These are phyloP conservation scores for Cercospora nicotianae DNA, from an alignment of 2,329 filamentous ascomycete genomes.

Conservation along the genomic window DNA sequence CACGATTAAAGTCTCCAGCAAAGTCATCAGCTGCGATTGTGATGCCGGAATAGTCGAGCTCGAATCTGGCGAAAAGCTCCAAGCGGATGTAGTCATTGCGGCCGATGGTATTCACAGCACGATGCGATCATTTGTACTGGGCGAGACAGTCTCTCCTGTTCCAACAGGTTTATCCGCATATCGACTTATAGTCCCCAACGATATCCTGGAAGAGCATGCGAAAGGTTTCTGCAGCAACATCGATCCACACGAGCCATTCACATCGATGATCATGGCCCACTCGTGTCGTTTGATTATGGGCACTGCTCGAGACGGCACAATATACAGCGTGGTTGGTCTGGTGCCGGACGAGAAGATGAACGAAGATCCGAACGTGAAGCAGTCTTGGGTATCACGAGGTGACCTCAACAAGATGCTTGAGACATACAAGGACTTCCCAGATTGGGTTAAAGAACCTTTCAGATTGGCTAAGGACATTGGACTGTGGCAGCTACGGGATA, in stretches of 20 bases:
- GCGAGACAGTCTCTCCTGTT: constrained; percentile 27
- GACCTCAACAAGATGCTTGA: constrained; percentile 41
- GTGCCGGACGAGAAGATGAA: constrained; percentile 48
- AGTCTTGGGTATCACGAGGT: constrained; percentile 45
- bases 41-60: constrained; percentile 37
- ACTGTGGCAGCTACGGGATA: constrained; percentile 51
- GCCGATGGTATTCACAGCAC: constrained; percentile 42
- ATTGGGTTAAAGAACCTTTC: constrained; percentile 43
- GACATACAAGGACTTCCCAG: constrained; percentile 46
- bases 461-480: constrained; percentile 39
- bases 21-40: constrained; percentile 31
- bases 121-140: constrained; percentile 31
- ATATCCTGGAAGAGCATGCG: constrained; percentile 23
- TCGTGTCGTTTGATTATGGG: constrained; percentile 47
- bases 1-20: constrained; percentile 31
- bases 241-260: constrained; percentile 43
- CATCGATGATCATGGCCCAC: constrained; percentile 51
- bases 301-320: constrained; percentile 43
- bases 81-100: constrained; percentile 41
- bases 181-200: constrained; percentile 39
- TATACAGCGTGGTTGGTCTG: constrained; percentile 46
- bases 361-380: constrained; percentile 40
- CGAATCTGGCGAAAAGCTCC: constrained; percentile 35
- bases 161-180: constrained; percentile 45
- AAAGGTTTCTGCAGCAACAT: constrained; percentile 30